phyloP scores from a whole-genome alignment of 805 yeast species.

The Crinitomyces ghanaensis region DNA sequence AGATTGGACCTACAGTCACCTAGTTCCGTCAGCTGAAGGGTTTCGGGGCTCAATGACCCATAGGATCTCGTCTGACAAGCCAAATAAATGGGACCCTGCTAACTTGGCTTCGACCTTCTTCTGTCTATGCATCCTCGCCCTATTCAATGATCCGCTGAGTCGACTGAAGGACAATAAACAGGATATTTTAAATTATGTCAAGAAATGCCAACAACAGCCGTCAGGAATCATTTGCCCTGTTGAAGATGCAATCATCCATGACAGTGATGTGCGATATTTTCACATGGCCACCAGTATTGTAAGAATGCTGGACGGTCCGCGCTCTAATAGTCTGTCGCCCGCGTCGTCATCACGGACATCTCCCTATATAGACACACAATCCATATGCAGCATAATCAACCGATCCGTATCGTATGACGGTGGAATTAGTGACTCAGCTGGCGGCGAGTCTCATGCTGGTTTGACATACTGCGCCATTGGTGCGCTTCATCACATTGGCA shows the following conservation, averaged over 20 bases:
- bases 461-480: slow-evolving; percentile 76
- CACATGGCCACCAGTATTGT: slow-evolving; percentile 63
- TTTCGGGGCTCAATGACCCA: slow-evolving; percentile 52
- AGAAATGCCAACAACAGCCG: slow-evolving; percentile 54
- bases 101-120: slow-evolving; percentile 68
- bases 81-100: slow-evolving; percentile 51
- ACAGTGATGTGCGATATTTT: slow-evolving; percentile 59
- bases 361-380: slow-evolving; percentile 38
- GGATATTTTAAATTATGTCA: slow-evolving; percentile 43
- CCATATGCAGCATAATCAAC: slow-evolving; percentile 31
- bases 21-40: slow-evolving; percentile 33
- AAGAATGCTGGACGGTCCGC: slow-evolving; percentile 35
- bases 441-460: slow-evolving; percentile 74
- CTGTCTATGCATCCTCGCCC: slow-evolving; percentile 46
- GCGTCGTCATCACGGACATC: slow-evolving; percentile 18
- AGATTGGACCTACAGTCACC: slow-evolving; percentile 37
- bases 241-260: slow-evolving; percentile 35
- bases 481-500: slow-evolving; percentile 35
- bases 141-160: slow-evolving; percentile 37
- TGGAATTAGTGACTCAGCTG: slow-evolving; percentile 48
- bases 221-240: slow-evolving; percentile 30
- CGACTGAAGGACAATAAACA: slow-evolving; percentile 28
- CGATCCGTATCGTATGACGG: slow-evolving; percentile 42
- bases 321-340: slow-evolving; percentile 16
- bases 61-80: slow-evolving; percentile 6